Evolutionary conservation across 352 stramenopile genomes (phyloP), one percentile per base, ranked within the genome.

Genomic region (Phytophthora cactorum): DNA sequence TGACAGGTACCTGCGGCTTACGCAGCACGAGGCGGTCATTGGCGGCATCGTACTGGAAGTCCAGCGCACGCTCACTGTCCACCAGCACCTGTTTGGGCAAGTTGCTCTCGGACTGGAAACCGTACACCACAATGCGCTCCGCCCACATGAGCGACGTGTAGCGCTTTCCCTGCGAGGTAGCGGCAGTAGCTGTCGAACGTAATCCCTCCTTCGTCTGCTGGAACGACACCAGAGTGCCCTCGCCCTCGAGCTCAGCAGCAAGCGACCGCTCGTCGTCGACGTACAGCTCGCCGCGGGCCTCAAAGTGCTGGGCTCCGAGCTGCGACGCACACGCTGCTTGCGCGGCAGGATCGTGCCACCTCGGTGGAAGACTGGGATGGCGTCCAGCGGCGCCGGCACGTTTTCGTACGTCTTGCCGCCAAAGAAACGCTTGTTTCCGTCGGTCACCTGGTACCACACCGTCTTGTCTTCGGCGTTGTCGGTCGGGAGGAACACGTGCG

Each of bases 281-380:
- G 75, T 99, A 99, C 0, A 99, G 81, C 32, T 77, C 57, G 9
- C 98, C 98, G 3, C 61, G 59, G 5, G 97, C 97, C 36, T 84
- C 72, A n/a, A 86, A 81, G 17, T 75, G 66, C 9, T 75, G 70
- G 69, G 82, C 27, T 88, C 72, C 52, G 96, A 93, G 60, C 84
- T 98, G 52, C 98, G 88, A 44, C 98, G 91, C 39, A 99, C 83
- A 27, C 98, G 88, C 74, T 99, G 92, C 75, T 99, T 98, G 57
- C 96, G 86, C 28, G 97, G 85, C 52, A 99, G 74, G 59, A 99
- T 94, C 17, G 84, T 97, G 22, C 97, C 97, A 39, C 95, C 96
- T 55, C 97, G 90, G 64, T 99, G 96, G 72, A 98, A 99, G 15
- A 99, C 97, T 7, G 97, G 97, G 49, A 98, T 98, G 59, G 91